A percentile compares a stretch with the other conserved stretches of the same genome.
phyloP scores from a whole-genome alignment of 352 stramenopile species.

The Phytopythium chamaehyphon region DNA sequence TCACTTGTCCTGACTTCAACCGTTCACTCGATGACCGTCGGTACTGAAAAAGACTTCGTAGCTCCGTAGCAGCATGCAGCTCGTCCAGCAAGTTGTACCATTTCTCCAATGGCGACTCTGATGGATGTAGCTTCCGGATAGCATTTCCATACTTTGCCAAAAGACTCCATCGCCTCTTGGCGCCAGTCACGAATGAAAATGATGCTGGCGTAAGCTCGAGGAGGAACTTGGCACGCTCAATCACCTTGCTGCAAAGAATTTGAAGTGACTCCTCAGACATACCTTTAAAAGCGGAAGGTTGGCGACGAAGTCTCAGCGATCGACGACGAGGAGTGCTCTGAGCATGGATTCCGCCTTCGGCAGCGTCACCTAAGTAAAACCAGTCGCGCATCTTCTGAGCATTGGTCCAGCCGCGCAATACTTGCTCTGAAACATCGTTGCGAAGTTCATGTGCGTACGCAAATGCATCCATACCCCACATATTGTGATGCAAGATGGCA shows the following conservation, averaged over 20 bases:
- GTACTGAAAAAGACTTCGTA: constrained; percentile 70
- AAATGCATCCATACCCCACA: constrained; percentile 84
- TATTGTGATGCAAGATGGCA: constrained; percentile 83
- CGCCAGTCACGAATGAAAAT: constrained; percentile 70
- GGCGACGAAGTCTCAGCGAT: constrained; percentile 39
- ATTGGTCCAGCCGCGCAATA: constrained; percentile 76
- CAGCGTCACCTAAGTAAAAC: constrained; percentile 80
- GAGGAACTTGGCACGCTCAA: constrained; percentile 62
- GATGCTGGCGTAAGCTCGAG: constrained; percentile 69
- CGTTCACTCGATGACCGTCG: constrained; percentile 70
- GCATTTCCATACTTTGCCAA: constrained; percentile 70
- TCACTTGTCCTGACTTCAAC: constrained; percentile 37
- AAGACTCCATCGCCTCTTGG: constrained; percentile 64
- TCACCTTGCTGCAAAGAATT: constrained; percentile 71
- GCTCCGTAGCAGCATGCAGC: constrained; percentile 66
- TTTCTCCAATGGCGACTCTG: constrained; percentile 59
- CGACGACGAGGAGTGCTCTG: constrained; percentile 24
- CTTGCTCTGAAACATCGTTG: constrained; percentile 55
- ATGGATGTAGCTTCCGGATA: constrained; percentile 34
- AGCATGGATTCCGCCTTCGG: constrained; percentile 40
- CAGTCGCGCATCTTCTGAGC: constrained; percentile 86
- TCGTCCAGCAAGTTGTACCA: constrained; percentile 82
- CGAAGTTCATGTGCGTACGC: constrained; percentile 57
- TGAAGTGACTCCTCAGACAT: constrained; percentile 67
- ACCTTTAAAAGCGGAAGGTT: constrained; percentile 76